These are phyloP conservation scores for Beauveria sp. DNA, from an alignment of 2,329 filamentous ascomycete species.

Conservation along the genomic window DNA sequence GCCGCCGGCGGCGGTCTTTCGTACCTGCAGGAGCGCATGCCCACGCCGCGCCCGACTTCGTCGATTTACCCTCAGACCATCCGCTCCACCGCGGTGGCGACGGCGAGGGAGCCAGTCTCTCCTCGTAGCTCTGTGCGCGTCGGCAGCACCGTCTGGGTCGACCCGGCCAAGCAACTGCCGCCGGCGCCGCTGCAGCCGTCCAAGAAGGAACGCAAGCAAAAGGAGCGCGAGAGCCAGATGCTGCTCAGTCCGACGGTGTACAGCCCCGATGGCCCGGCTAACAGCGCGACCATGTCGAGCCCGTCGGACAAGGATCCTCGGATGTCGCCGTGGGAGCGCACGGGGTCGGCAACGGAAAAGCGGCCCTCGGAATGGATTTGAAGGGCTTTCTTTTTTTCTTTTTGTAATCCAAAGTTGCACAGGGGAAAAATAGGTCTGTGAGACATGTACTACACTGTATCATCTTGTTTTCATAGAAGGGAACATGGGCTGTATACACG, in stretches of 20 bases:
- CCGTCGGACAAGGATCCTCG: slow-evolving; percentile 3
- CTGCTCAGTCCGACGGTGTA: slow-evolving; percentile 48
- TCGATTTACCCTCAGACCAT: slow-evolving; percentile 9
- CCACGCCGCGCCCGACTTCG: slow-evolving; percentile 8
- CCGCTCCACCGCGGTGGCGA: neutral
- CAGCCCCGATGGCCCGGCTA: slow-evolving; percentile 26
- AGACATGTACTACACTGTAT: slow-evolving; percentile 4
- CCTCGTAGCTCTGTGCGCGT: neutral
- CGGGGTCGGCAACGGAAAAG: slow-evolving; percentile 13
- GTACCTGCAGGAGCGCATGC: neutral
- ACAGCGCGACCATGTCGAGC: slow-evolving; percentile 9
- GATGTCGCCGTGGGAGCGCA: neutral
- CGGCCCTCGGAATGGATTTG: slow-evolving; percentile 24
- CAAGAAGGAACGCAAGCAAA: slow-evolving; percentile 11
- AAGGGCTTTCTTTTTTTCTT: neutral
- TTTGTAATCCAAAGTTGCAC: neutral
- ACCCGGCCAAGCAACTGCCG: slow-evolving; percentile 6
- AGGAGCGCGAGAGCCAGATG: slow-evolving; percentile 22
- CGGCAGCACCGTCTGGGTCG: slow-evolving; percentile 4
- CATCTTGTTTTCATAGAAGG: neutral
- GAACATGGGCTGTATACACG: neutral
- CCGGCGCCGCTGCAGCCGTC: neutral
- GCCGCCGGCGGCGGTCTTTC: slow-evolving; percentile 10
- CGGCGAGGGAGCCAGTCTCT: neutral
- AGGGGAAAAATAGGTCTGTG: neutral